Evolutionary conservation across 192 early-diverging fungal genomes (phyloP), one percentile per base, ranked within the genome.

Genomic region (Gaertneriomyces semiglobifer): DNA sequence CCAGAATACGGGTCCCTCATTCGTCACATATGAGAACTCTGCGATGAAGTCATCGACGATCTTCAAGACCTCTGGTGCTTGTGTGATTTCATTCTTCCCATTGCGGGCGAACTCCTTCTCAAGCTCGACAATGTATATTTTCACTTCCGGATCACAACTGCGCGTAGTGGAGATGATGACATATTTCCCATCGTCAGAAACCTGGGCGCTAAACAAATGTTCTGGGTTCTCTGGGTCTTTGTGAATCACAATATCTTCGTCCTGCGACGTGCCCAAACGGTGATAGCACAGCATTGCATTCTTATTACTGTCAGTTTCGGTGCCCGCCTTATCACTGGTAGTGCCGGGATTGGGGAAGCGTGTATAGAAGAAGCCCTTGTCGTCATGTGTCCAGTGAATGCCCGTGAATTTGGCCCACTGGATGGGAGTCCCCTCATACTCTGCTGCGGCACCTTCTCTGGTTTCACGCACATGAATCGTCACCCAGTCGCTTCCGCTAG

Each of bases 341-440:
- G 53, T 55, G 7, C 25, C 33, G 1, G 77, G 80, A 41, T 81
- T 69, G 33, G 83, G 77, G 53, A 80, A 88, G 20, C 77, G 67
- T 14, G 55, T 63, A 65, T 91, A 91, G 64, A 88, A 88, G 65
- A 88, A 89, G 0, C 89, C 89, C 60, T 75, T 79, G 25, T 91
- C 88, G 66, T 91, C 88, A 48, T 84, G 76, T 6, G 87, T 86
- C 73, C 84, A 90, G 4, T 60, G 12, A 42, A 85, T 68, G 14
- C 53, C 11, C 4, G 82, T 78, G 66, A 86, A 90, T 71, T 88
- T 90, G 46, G 75, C 78, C 75, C 75, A 77, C 53, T 79, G 58
- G 6, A 79, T 14, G 4, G 75, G 74, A 12, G 71, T 71, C 4
- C 58, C 66, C 50, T 79, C 77, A 53, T 79, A 73, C 38, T 84